Evolutionary conservation across 805 yeast species (phyloP).

Genomic region (Teunomyces aglyptinius): DNA sequence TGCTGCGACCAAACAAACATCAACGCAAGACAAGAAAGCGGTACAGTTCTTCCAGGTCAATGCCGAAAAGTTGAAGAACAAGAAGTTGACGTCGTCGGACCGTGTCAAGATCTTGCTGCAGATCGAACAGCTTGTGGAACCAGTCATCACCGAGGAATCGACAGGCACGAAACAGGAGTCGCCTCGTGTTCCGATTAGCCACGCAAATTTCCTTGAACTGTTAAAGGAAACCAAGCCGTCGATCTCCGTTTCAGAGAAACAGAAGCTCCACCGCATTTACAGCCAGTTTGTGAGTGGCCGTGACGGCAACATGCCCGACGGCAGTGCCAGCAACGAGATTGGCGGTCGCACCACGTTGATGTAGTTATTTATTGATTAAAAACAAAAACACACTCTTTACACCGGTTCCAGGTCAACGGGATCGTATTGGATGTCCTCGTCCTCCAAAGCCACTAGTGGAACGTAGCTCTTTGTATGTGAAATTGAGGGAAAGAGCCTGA

Average conservation of each 20-base stretch:
- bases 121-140: constrained; percentile 36
- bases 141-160: constrained; percentile 5
- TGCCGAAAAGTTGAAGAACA: constrained; percentile 25
- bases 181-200: constrained; percentile 44
- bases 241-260: constrained; percentile 69
- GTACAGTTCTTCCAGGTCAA: constrained; percentile 45
- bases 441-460: constrained; percentile 30
- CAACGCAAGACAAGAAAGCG: constrained; percentile 10
- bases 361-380: constrained; percentile 35
- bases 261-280: constrained; percentile 63
- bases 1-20: constrained; percentile 8
- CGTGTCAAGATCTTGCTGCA: constrained; percentile 40
- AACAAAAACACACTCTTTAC: background rate
- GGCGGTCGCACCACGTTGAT: constrained; percentile 85
- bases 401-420: background rate
- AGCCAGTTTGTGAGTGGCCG: constrained; percentile 70
- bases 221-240: constrained; percentile 83
- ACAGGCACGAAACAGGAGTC: constrained; percentile 2
- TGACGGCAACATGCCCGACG: constrained; percentile 87
- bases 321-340: constrained; percentile 71
- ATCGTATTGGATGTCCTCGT: constrained; percentile 8
- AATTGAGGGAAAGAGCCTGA: constrained; percentile 50
- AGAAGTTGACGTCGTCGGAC: constrained; percentile 36
- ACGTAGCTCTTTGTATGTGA: constrained; percentile 33
- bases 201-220: constrained; percentile 59